Evolutionary conservation across 1,139 yeast genomes (phyloP).

Genomic region (Ogataea hybrid): DNA sequence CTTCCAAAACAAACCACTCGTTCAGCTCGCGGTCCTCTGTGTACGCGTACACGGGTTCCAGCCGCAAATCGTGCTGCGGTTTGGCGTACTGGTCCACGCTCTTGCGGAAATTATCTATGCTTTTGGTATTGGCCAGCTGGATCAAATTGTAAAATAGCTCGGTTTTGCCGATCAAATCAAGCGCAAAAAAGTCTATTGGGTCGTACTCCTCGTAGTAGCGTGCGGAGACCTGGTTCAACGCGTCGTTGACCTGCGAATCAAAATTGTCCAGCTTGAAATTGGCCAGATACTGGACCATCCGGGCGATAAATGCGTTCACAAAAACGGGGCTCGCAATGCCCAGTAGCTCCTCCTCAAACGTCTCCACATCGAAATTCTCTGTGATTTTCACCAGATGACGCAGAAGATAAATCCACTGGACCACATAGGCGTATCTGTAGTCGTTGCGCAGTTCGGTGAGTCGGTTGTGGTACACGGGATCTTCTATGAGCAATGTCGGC

Average conservation of each 20-base stretch:
- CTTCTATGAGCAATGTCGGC: constrained; percentile 28
- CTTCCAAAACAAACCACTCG: constrained; percentile 45
- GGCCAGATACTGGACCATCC: constrained; percentile 37
- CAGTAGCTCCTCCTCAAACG: constrained; percentile 53
- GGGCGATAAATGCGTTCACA: constrained; percentile 41
- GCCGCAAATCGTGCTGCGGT: constrained; percentile 33
- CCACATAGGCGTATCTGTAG: constrained; percentile 41
- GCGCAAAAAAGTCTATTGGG: constrained; percentile 35
- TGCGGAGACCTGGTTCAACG: constrained; percentile 29
- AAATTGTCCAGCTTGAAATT: constrained; percentile 27
- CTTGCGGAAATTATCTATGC: constrained; percentile 39
- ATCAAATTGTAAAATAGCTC: constrained; percentile 43
- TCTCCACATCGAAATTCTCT: constrained; percentile 52
- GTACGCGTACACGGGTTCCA: constrained; percentile 19
- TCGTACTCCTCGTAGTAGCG: constrained; percentile 27
- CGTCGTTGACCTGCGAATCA: constrained; percentile 28
- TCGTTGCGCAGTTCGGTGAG: constrained; percentile 26
- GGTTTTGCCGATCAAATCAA: constrained; percentile 40
- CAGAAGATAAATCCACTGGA: constrained; percentile 50
- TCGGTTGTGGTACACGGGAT: constrained; percentile 21
- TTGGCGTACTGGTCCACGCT: constrained; percentile 43
- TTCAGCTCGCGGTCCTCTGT: constrained; percentile 23
- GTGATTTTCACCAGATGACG: constrained; percentile 44
- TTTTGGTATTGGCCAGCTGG: constrained; percentile 35
- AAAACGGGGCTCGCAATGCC: constrained; percentile 43